Conservation (phyloP, 306 rosid genomes). For the Gastrolobium bilobum region DNA sequence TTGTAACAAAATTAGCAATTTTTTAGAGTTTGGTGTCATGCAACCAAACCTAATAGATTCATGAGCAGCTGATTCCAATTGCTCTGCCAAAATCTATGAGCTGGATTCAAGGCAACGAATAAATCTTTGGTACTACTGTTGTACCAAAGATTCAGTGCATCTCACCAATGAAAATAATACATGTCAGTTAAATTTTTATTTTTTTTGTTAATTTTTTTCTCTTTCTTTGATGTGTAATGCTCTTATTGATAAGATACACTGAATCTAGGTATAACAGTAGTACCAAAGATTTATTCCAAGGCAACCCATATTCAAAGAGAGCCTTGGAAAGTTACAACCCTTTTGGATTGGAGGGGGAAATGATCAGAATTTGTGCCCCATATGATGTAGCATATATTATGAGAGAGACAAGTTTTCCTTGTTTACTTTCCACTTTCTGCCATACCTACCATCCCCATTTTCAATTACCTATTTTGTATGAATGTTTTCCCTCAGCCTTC, state of each 20-base stretch:
- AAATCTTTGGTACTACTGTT: too few relatives aligned
- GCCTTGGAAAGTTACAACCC: neutral
- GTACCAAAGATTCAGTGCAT: too few relatives aligned
- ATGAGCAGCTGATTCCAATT: conserved; percentile 19
- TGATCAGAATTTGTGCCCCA: neutral
- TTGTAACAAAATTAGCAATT: neutral
- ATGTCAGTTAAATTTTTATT: too few relatives aligned
- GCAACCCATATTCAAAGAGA: too few relatives aligned
- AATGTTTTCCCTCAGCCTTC: conserved; percentile 2
- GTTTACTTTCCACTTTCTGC: neutral
- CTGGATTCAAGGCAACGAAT: too few relatives aligned
- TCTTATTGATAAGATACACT: too few relatives aligned
- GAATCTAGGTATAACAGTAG: too few relatives aligned
- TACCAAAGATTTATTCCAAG: too few relatives aligned
- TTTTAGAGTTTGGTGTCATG: conserved; percentile 25
- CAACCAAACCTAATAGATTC: neutral
- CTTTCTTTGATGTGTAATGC: too few relatives aligned
- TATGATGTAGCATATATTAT: conserved; percentile 19
- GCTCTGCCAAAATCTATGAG: conserved; percentile 13
- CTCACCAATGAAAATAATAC: too few relatives aligned
- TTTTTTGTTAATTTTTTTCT: too few relatives aligned
- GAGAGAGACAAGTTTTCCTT: conserved; percentile 30
- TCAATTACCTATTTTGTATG: conserved; percentile 27
- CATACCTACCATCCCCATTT: conserved; percentile 17
- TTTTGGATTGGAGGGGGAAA: conserved; percentile 1